Evolutionary conservation across 2,329 filamentous ascomycete species (phyloP), one percentile per base, ranked within the genome.

Genomic region (Aschersonia sp.): DNA sequence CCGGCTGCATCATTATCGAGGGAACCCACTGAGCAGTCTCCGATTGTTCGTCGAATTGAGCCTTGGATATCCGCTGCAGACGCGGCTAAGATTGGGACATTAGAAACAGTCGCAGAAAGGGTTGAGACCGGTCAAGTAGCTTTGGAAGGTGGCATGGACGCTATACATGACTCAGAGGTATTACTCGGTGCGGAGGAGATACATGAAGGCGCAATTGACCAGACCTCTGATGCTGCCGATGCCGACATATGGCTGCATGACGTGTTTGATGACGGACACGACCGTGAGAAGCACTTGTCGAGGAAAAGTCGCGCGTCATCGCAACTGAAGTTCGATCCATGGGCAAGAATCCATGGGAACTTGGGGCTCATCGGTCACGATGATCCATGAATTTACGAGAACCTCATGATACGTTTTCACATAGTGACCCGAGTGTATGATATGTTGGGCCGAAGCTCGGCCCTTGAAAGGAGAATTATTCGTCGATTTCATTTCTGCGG

Each of bases 61-160:
- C 72, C 73, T 8, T 83, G 79, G 79, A 69, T 78, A 7, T 71
- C 69, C 54, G 77, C 79, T 1, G 72, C 77, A 1, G 73, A 81
- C 48, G 69, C 75, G 4, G 76, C 78, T 53, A 79, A 78, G 54
- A 74, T 79, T 47, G 63, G 69, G 2, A 79, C 72, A 1, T 67
- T 79, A 9, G 76, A 81, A 55, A 61, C 66, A 7, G 73, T 82
- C 9, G 72, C 74, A 7, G 77, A 80, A 56, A 75, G 71, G 51
- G 68, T 82, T 3, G 78, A 83, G 46, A 66, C 70, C 46, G 78
- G 78, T 0, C 72, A 79, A 53, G 56, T 72, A 10, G 73, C 75
- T 3, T 60, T 82, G 22, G 73, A 78, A 48, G 66, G 67, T 14
- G 72, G 75, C 10, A 71, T 73, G 57, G 61, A 67, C 45, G 63